Conservation (phyloP, 495 filamentous ascomycete genomes). For the Evernia prunastri region DNA sequence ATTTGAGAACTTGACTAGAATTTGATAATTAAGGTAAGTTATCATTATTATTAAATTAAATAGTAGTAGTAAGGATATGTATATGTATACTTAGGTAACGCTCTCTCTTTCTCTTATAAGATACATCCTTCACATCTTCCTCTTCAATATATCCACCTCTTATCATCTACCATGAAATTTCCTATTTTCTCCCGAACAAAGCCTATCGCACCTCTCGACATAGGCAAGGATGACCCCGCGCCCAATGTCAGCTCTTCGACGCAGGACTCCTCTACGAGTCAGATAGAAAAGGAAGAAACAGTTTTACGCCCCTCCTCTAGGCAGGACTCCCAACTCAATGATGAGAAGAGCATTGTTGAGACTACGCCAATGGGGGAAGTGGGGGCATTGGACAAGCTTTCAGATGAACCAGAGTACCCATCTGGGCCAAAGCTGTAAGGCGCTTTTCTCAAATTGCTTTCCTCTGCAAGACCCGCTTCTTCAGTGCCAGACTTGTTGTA, state of each 20-base stretch:
- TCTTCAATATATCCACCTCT: not conserved
- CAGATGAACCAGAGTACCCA: constrained; percentile 48
- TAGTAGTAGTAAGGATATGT: not conserved
- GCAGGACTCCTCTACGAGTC: constrained; percentile 5
- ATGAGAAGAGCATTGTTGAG: constrained; percentile 22
- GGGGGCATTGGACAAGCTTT: constrained; percentile 24
- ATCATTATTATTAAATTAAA: not conserved
- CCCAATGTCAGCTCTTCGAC: not conserved
- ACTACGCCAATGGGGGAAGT: constrained; percentile 26
- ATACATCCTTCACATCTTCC: not conserved
- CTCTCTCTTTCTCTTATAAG: too few species aligned
- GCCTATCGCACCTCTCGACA: not conserved
- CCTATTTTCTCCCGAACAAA: constrained; percentile 9
- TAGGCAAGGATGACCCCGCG: not conserved
- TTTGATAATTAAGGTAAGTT: too few species aligned
- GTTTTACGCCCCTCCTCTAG: not conserved
- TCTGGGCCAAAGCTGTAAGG: constrained; percentile 44
- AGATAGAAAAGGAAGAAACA: constrained; percentile 8
- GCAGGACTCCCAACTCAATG: not conserved
- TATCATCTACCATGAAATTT: constrained; percentile 15
- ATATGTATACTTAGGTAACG: too few species aligned
- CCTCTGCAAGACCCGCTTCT: too few species aligned
- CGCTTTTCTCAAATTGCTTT: too few species aligned
- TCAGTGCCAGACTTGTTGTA: too few species aligned
- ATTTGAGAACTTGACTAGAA: not conserved